phyloP scores from a whole-genome alignment of 805 yeast species.

The Yueomyces sp. region DNA sequence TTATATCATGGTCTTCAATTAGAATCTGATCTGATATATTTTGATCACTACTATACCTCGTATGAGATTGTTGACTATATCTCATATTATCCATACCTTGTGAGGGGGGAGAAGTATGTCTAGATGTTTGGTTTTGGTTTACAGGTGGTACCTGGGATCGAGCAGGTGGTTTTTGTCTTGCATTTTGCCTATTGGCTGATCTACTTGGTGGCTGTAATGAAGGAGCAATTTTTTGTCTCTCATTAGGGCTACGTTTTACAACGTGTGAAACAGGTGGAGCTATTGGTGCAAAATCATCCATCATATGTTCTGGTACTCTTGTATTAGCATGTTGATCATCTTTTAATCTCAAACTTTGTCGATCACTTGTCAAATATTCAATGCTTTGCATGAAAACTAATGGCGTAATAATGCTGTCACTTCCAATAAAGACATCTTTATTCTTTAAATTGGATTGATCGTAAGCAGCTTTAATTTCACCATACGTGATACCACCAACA shows the following conservation, averaged over 20 bases:
- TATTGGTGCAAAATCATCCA: slow-evolving; percentile 19
- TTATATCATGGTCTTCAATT: too few relatives aligned
- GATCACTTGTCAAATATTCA: slow-evolving; percentile 23
- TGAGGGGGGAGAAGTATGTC: too few relatives aligned
- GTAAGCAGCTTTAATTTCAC: slow-evolving; percentile 66
- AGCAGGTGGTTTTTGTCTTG: not conserved
- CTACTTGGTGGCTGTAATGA: not conserved
- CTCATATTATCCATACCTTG: too few relatives aligned
- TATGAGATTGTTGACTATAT: too few relatives aligned
- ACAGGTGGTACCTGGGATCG: too few relatives aligned
- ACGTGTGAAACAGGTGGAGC: slow-evolving; percentile 16
- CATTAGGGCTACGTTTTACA: slow-evolving; percentile 7
- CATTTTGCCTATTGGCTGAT: not conserved
- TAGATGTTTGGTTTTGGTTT: too few relatives aligned
- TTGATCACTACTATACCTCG: too few relatives aligned
- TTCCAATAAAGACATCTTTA: slow-evolving; percentile 70
- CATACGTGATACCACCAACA: slow-evolving; percentile 81
- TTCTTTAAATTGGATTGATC: slow-evolving; percentile 49
- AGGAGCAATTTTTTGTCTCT: not conserved
- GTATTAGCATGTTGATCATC: slow-evolving; percentile 23
- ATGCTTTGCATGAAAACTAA: slow-evolving; percentile 26
- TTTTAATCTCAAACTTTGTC: slow-evolving; percentile 31
- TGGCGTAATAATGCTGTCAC: slow-evolving; percentile 59
- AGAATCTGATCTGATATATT: too few relatives aligned
- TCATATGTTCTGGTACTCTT: slow-evolving; percentile 32